These are phyloP conservation scores for Aaosphaeria arxii DNA, from an alignment of 2,329 filamentous ascomycete species.

Conservation along the genomic window DNA sequence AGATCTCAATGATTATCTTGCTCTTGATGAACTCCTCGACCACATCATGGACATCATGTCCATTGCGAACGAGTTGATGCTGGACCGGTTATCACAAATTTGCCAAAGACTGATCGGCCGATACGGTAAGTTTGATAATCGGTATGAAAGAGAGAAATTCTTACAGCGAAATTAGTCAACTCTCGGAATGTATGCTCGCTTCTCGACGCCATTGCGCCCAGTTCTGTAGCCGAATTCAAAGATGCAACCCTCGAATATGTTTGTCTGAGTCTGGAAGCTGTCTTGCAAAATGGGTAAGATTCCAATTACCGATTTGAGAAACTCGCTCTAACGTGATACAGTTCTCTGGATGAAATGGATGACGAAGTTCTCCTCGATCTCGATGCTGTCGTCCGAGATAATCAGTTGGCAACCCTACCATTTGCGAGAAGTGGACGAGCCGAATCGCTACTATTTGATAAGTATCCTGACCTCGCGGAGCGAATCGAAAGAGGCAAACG, in stretches of 20 bases:
- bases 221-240: slow-evolving; percentile 81
- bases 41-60: slow-evolving; percentile 87
- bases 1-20: slow-evolving; percentile 46
- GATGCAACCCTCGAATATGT: slow-evolving; percentile 86
- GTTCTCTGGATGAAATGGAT: slow-evolving; percentile 79
- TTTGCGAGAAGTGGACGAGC: slow-evolving; percentile 73
- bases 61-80: slow-evolving; percentile 90
- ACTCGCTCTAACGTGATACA: slow-evolving; percentile 22
- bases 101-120: slow-evolving; percentile 82
- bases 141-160: background rate
- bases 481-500: slow-evolving; percentile 68
- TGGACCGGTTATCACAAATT: slow-evolving; percentile 83
- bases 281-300: slow-evolving; percentile 77
- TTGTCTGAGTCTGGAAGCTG: slow-evolving; percentile 83
- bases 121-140: slow-evolving; percentile 57
- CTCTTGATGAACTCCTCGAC: slow-evolving; percentile 79
- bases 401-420: slow-evolving; percentile 75
- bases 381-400: slow-evolving; percentile 74
- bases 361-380: slow-evolving; percentile 78
- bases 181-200: slow-evolving; percentile 77
- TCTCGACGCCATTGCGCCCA: slow-evolving; percentile 82
- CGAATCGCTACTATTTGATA: slow-evolving; percentile 63
- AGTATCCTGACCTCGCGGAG: slow-evolving; percentile 59
- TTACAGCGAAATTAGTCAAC: slow-evolving; percentile 23
- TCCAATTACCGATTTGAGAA: background rate